Conservation (phyloP, 495 filamentous ascomycete genomes). For the Daldinia caldariorum region DNA sequence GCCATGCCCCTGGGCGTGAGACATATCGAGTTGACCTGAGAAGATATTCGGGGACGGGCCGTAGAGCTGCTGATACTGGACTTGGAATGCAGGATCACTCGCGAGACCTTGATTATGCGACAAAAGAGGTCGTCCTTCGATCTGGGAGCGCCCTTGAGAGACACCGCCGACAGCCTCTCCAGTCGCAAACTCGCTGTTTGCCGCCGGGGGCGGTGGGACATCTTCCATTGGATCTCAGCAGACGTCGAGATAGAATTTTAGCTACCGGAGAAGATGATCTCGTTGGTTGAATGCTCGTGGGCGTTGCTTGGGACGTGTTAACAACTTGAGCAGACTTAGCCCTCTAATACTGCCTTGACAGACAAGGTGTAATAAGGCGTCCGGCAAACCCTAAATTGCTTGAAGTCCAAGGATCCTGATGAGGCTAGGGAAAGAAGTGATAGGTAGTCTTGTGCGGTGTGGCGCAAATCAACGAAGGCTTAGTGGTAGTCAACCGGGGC, state of each 20-base stretch:
- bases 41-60: slow-evolving; percentile 49
- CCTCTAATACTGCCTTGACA: slow-evolving; percentile 37
- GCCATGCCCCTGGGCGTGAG: slow-evolving; percentile 44
- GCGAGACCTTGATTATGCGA: slow-evolving; percentile 38
- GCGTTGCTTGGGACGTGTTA: slow-evolving; percentile 24
- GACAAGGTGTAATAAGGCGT: slow-evolving; percentile 39
- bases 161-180: slow-evolving; percentile 39
- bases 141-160: slow-evolving; percentile 32
- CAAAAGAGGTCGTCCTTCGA: slow-evolving; percentile 36
- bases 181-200: slow-evolving; percentile 48
- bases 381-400: slow-evolving; percentile 42
- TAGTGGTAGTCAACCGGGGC: slow-evolving; percentile 35
- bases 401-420: slow-evolving; percentile 25
- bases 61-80: slow-evolving; percentile 50
- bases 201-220: slow-evolving; percentile 47
- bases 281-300: slow-evolving; percentile 26
- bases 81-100: slow-evolving; percentile 42
- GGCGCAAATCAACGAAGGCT: slow-evolving; percentile 44
- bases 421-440: slow-evolving; percentile 35
- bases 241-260: slow-evolving; percentile 24
- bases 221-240: slow-evolving; percentile 54
- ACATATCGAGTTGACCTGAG: slow-evolving; percentile 52
- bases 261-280: slow-evolving; percentile 28
- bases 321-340: slow-evolving; percentile 32
- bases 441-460: slow-evolving; percentile 39